Evolutionary conservation across 140 eudicot genomes (phyloP), one percentile per base, ranked within the genome.

Genomic region (Senecio squalidus): DNA sequence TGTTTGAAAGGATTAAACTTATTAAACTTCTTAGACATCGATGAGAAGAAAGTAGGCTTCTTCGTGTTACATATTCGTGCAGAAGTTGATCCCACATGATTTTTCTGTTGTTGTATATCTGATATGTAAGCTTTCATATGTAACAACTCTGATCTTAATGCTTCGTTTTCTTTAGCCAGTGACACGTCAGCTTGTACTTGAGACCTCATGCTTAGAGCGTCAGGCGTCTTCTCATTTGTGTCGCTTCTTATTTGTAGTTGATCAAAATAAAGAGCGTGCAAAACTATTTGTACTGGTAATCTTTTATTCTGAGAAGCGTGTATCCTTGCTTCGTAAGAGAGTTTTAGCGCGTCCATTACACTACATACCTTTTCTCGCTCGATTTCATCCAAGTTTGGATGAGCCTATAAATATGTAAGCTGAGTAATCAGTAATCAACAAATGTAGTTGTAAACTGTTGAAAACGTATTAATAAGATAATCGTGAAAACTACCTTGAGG

Each of bases 281-380:
- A 67, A 14, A 88, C 96, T 4, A 84, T 88, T 8, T 93, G 96
- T 5, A 93, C 89, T 0, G 99, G 99, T 9, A 92, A 61, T 15
- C 99, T 83, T 74, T 93, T 93, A 75, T 93, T 93, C n/a, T 93
- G 89, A 0, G 99, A 93, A 13, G 99, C 99, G 54, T 93, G 99
- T 22, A 92, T 79, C 58, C 99, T 67, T 24, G 99, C 99, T 66
- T 93, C 95, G n/a, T 88, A 78, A 1, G 99, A 93, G n/a, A 93
- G 93, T 43, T 84, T 88, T 10, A 93, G 59, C 2, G 99, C 74
- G 61, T 93, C 99, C 94, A 93, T 82, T 10, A 68, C 85, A 3
- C 99, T 93, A 58, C 99, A 93, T 9, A 88, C 96, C 51, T 93
- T 93, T 75, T 93, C 99, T 0, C 96, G 78, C 70, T 93, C 99